These are phyloP conservation scores for Triticum urartu DNA, from an alignment of 176 grass and related monocot genomes.

Conservation along the genomic window DNA sequence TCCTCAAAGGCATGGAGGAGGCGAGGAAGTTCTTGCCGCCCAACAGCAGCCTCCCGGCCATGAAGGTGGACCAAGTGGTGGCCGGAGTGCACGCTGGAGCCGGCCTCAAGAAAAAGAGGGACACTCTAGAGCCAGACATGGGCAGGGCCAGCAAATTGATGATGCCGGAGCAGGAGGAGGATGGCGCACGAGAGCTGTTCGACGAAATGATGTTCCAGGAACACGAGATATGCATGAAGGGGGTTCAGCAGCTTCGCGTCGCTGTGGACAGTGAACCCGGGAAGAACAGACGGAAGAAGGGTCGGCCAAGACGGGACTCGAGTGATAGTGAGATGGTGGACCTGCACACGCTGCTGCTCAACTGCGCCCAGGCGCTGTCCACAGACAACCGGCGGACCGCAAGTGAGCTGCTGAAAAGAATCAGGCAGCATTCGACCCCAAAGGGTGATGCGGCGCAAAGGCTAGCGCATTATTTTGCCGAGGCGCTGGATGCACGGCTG, in stretches of 20 bases:
- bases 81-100: neutral
- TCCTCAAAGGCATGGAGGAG: conserved; percentile 58
- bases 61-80: neutral
- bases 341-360: conserved; percentile 51
- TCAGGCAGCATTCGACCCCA: conserved; percentile 35
- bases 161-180: conserved; percentile 11
- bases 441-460: conserved; percentile 47
- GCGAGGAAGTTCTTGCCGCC: conserved; percentile 54
- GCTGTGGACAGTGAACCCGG: neutral
- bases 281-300: neutral
- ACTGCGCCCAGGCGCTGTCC: conserved; percentile 55
- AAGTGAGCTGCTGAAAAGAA: conserved; percentile 43
- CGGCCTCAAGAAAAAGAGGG: conserved; percentile 33
- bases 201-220: conserved; percentile 43
- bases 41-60: neutral
- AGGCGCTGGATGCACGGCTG: conserved; percentile 64
- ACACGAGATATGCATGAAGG: conserved; percentile 27
- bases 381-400: conserved; percentile 39
- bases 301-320: neutral
- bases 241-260: conserved; percentile 5
- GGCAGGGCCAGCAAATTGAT: conserved; percentile 41
- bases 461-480: conserved; percentile 60
- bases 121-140: conserved; percentile 2
- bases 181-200: conserved; percentile 38
- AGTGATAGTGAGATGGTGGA: conserved; percentile 35